These are phyloP conservation scores for Podospora pseudopauciseta DNA, from an alignment of 495 filamentous ascomycete species.

Conservation along the genomic window DNA sequence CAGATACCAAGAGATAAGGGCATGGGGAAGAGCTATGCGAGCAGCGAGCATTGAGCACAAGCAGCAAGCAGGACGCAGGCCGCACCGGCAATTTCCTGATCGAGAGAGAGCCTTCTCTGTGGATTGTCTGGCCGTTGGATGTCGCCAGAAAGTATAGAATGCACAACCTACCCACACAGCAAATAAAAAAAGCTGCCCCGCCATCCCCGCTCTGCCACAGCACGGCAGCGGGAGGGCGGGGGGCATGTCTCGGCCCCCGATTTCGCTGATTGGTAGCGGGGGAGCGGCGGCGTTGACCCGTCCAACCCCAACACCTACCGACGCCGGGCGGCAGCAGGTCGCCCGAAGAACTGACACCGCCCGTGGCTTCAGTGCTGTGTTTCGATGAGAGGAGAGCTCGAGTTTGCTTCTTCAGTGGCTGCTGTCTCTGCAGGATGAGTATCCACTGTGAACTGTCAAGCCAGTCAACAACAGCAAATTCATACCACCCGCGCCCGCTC, in stretches of 20 bases:
- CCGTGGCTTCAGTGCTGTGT: neutral
- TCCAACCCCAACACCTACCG: neutral
- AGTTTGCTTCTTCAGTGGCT: too few species aligned
- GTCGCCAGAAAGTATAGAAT: neutral
- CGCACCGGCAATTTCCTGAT: neutral
- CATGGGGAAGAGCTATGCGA: neutral
- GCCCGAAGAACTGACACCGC: neutral
- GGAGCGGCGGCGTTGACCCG: neutral
- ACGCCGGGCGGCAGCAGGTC: neutral
- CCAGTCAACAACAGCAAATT: too few species aligned
- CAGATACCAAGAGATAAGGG: constrained; percentile 12
- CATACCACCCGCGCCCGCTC: too few species aligned
- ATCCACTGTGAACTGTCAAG: too few species aligned
- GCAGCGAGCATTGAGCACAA: too few species aligned
- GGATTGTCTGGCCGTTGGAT: neutral
- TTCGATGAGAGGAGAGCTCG: too few species aligned
- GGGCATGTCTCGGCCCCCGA: neutral
- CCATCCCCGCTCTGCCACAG: neutral
- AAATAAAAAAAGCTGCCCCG: neutral
- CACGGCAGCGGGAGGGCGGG: constrained; percentile 4
- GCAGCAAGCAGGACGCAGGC: neutral
- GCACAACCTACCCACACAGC: neutral
- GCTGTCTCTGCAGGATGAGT: too few species aligned
- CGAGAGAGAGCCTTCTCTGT: neutral
- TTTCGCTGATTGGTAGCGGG: neutral